These are phyloP conservation scores for Tylopilus rubrobrunneus DNA, from an alignment of 768 basidiomycete species.

Conservation along the genomic window DNA sequence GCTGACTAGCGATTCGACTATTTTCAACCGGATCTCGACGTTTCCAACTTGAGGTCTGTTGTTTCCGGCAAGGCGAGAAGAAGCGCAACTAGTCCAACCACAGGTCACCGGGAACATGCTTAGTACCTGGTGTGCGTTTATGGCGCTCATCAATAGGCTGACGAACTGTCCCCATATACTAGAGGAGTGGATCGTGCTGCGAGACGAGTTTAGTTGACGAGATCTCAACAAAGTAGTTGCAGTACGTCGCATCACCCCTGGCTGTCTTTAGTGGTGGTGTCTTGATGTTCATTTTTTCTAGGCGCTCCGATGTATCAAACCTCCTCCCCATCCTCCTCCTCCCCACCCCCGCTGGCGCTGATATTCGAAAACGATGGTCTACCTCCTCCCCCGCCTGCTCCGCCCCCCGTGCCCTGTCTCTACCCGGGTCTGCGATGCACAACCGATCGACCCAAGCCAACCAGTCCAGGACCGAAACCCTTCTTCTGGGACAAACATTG, in stretches of 20 bases:
- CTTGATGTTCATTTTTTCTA: slow-evolving; percentile 31
- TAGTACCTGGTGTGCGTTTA: slow-evolving; percentile 72
- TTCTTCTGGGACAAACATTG: slow-evolving; percentile 84
- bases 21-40: slow-evolving; percentile 67
- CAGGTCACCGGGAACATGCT: slow-evolving; percentile 76
- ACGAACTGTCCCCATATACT: too few relatives aligned
- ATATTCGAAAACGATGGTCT: neutral
- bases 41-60: slow-evolving; percentile 51
- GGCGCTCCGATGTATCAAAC: slow-evolving; percentile 71
- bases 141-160: too few relatives aligned
- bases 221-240: too few relatives aligned
- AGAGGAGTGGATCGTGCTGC: too few relatives aligned
- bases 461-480: slow-evolving; percentile 64
- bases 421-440: slow-evolving; percentile 30
- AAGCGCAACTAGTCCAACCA: slow-evolving; percentile 43
- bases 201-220: too few relatives aligned
- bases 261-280: neutral
- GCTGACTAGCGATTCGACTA: slow-evolving; percentile 63
- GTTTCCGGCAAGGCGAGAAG: slow-evolving; percentile 29
- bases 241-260: slow-evolving; percentile 61
- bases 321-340: too few relatives aligned
- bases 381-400: slow-evolving; percentile 37
- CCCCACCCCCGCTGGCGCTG: slow-evolving; percentile 26
- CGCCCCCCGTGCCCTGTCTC: slow-evolving; percentile 27
- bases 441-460: slow-evolving; percentile 29